A percentile compares a stretch with the other conserved stretches of the same genome.
Conservation (phyloP, 2,329 filamentous ascomycete species). For the Magnaporthiopsis incrustans region DNA sequence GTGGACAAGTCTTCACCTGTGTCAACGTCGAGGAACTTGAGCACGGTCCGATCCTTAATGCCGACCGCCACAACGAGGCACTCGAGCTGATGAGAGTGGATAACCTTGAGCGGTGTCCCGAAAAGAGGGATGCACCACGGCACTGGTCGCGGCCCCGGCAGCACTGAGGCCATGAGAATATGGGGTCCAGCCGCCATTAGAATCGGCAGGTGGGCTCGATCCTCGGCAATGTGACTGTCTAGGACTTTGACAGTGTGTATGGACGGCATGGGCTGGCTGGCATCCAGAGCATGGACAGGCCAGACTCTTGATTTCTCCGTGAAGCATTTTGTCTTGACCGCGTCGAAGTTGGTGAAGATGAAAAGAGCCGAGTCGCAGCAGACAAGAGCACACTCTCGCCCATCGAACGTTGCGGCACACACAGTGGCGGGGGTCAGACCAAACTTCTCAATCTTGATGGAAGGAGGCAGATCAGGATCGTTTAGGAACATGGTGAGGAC, state of each 20-base stretch:
- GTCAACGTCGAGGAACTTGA: conserved; percentile 49
- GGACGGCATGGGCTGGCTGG: conserved; percentile 35
- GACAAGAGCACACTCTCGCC: conserved; percentile 28
- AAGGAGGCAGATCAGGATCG: conserved; percentile 14
- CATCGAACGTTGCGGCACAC: conserved; percentile 11
- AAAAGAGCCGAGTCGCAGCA: conserved; percentile 41
- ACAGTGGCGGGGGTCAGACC: conserved; percentile 18
- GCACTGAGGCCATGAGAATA: conserved; percentile 46
- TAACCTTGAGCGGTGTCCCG: conserved; percentile 41
- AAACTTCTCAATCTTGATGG: conserved; percentile 18
- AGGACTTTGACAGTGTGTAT: conserved; percentile 41
- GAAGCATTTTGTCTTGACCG: conserved; percentile 20
- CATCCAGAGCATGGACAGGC: conserved; percentile 41
- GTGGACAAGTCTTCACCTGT: conserved; percentile 44
- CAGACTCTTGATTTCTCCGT: conserved; percentile 38
- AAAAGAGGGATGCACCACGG: conserved; percentile 39
- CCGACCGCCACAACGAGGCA: conserved; percentile 45
- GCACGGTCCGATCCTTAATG: conserved; percentile 32
- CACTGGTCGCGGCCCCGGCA: conserved; percentile 35
- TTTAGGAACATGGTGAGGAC: conserved; percentile 30
- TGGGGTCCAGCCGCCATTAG: conserved; percentile 41
- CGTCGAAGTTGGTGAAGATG: conserved; percentile 31
- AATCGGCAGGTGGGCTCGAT: conserved; percentile 31
- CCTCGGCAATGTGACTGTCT: conserved; percentile 28
- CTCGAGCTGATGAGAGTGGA: conserved; percentile 46